phyloP scores from a whole-genome alignment of 208 protist species.

The Trypanosoma congolense region DNA sequence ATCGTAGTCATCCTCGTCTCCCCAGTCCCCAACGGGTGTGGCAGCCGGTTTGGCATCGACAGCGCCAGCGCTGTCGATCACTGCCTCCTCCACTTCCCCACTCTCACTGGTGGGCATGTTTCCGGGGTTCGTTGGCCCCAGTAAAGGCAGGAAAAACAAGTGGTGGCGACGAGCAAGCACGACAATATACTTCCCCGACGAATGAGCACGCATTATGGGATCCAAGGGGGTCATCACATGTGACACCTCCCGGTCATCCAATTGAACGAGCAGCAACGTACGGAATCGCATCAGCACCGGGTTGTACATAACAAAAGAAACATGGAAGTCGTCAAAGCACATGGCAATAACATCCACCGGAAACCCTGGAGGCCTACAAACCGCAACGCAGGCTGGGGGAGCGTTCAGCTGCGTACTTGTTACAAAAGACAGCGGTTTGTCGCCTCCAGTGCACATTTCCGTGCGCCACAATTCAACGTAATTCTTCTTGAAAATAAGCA shows the following conservation, averaged over 20 bases:
- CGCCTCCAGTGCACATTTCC: neutral
- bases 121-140: slow-evolving; percentile 24
- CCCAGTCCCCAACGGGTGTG: slow-evolving; percentile 49
- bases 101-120: neutral
- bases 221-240: slow-evolving; percentile 38
- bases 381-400: slow-evolving; percentile 41
- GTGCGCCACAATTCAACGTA: slow-evolving; percentile 60
- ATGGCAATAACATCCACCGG: slow-evolving; percentile 59
- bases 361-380: slow-evolving; percentile 50
- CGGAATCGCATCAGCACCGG: slow-evolving; percentile 44
- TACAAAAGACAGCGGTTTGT: slow-evolving; percentile 26
- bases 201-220: slow-evolving; percentile 71
- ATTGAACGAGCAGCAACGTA: slow-evolving; percentile 73
- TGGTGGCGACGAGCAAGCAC: slow-evolving; percentile 62
- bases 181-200: slow-evolving; percentile 48
- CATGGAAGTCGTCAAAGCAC: slow-evolving; percentile 81
- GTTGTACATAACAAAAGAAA: slow-evolving; percentile 79
- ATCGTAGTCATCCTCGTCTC: slow-evolving; percentile 78
- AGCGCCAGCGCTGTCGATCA: neutral
- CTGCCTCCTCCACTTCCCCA: neutral
- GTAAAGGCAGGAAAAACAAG: slow-evolving; percentile 62
- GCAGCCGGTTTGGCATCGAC: too few species aligned
- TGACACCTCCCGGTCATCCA: slow-evolving; percentile 61
- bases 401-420: slow-evolving; percentile 53
- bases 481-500: slow-evolving; percentile 68